Evolutionary conservation across 2,329 filamentous ascomycete genomes (phyloP), one percentile per base, ranked within the genome.

Genomic region (Xylariomycetidae sp.): DNA sequence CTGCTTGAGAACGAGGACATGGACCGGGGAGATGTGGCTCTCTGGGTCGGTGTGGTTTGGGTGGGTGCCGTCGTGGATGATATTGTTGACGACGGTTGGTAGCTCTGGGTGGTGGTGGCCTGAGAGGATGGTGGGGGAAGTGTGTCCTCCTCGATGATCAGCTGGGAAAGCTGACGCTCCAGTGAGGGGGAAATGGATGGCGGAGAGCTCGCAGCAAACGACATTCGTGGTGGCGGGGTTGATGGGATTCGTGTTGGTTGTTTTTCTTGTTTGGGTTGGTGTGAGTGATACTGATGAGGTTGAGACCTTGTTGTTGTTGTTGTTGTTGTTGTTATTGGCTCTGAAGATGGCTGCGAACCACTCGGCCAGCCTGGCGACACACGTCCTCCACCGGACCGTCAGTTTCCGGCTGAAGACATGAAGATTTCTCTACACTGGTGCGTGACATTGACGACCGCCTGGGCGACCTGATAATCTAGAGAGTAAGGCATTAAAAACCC

Each of bases 361-460:
- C 45, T 41, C 39, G 58, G 49, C 63, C 62, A 64, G 50, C 63
- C 58, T 54, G 65, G 51, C 54, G 61, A 59, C 39, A 63, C 55
- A 44, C 54, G 61, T 36, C 53, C 49, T 34, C 45, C 50, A 36
- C 43, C 36, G 35, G 40, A 50, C 37, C 50, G 53, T 59, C 56
- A 59, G 48, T 56, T 41, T 41, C 43, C 53, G 44, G 46, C 69
- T 34, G 77, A 74, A 53, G 85, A 88, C 22, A 64, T 50, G 57
- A 96, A 96, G 32, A 97, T 82, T 41, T 79, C 69, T 53, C 83
- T 85, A 56, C 88, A 78, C 31, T 80, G 75, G 62, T 96, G 89
- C 20, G 88, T 92, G 22, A 80, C 82, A 37, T 96, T 85, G 12
- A 95, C 89, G 3, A 96, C 84, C 0, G 82, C 77, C 37, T 86